These are phyloP conservation scores for Fusarium tuaranense DNA, from an alignment of 2,329 filamentous ascomycete species.

Conservation along the genomic window DNA sequence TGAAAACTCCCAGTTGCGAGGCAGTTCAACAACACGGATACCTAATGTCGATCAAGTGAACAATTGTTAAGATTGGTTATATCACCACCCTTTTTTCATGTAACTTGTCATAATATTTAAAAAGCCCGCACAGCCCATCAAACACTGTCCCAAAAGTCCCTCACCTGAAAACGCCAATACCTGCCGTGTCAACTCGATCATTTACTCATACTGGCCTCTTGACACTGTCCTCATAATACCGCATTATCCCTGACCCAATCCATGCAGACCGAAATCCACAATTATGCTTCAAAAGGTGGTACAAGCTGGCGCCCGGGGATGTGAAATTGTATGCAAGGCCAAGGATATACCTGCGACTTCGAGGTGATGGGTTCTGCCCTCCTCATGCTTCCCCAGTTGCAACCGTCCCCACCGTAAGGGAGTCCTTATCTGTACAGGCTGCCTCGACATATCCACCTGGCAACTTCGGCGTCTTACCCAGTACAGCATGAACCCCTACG, in stretches of 20 bases:
- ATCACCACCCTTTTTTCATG: background rate
- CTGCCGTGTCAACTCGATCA: background rate
- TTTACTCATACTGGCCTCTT: background rate
- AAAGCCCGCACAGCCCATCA: constrained; percentile 3
- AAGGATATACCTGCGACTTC: background rate
- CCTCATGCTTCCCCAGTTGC: constrained; percentile 1
- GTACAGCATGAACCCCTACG: constrained; percentile 5
- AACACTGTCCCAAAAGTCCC: constrained; percentile 3
- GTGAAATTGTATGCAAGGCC: background rate
- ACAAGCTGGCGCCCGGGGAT: background rate
- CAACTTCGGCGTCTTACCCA: background rate
- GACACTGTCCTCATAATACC: background rate
- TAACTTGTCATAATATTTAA: background rate
- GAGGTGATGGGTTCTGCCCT: background rate
- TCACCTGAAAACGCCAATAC: background rate
- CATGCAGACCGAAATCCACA: constrained; percentile 5
- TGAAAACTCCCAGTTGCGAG: background rate
- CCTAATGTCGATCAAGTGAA: background rate
- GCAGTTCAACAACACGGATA: background rate
- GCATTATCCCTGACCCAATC: background rate
- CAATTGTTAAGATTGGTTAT: background rate
- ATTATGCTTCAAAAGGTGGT: background rate
- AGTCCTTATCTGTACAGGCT: constrained; percentile 7
- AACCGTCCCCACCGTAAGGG: background rate
- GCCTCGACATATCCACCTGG: background rate